These are phyloP conservation scores for Cercospora janseana DNA, from an alignment of 2,329 filamentous ascomycete genomes.

Conservation along the genomic window DNA sequence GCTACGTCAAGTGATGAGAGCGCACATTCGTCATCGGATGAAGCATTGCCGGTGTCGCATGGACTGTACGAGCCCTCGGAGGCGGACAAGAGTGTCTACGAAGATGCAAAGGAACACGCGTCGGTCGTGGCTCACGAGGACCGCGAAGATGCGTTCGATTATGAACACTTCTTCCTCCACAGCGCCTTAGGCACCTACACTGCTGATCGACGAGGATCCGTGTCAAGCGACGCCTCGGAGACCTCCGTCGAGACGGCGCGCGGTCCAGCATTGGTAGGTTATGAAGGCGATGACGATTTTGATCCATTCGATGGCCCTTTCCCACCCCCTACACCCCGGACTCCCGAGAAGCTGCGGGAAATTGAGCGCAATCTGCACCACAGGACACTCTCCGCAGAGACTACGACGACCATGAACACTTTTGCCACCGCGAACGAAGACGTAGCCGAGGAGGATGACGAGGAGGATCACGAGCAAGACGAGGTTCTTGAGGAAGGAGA, in stretches of 20 bases:
- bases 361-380: slow-evolving; percentile 39
- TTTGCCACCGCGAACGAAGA: slow-evolving; percentile 59
- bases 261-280: slow-evolving; percentile 25
- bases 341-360: slow-evolving; percentile 35
- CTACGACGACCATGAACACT: slow-evolving; percentile 59
- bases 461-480: slow-evolving; percentile 4
- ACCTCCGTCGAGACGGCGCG: slow-evolving; percentile 54
- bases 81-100: slow-evolving; percentile 42
- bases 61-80: slow-evolving; percentile 21
- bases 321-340: slow-evolving; percentile 34
- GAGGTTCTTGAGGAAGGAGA: not conserved
- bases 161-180: slow-evolving; percentile 92
- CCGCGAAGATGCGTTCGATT: slow-evolving; percentile 91
- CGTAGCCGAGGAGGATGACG: slow-evolving; percentile 42
- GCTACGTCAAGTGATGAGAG: slow-evolving; percentile 20
- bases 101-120: slow-evolving; percentile 41
- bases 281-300: slow-evolving; percentile 24
- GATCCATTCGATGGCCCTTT: slow-evolving; percentile 25
- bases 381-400: slow-evolving; percentile 58
- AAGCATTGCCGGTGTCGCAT: slow-evolving; percentile 10
- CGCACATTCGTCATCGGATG: slow-evolving; percentile 22
- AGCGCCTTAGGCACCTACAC: slow-evolving; percentile 81
- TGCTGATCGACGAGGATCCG: slow-evolving; percentile 40
- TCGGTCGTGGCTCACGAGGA: slow-evolving; percentile 69
- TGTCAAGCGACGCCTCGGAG: slow-evolving; percentile 38